A percentile compares a stretch with the other conserved stretches of the same genome.
These are phyloP conservation scores for Solanum chilense DNA, from an alignment of 257 asterid genomes.

Conservation along the genomic window DNA sequence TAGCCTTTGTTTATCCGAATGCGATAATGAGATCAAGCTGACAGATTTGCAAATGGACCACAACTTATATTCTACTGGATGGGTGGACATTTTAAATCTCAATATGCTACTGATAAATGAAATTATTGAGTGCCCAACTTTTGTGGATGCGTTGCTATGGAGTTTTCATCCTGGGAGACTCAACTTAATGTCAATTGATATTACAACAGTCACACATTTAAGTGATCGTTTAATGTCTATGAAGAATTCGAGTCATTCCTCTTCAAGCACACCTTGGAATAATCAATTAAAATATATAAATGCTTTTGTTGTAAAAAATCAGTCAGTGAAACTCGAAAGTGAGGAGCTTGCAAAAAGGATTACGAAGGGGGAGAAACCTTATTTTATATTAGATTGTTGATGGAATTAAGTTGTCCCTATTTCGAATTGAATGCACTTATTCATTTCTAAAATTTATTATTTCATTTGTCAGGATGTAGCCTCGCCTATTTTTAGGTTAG, in stretches of 20 bases:
- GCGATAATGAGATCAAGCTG: no score
- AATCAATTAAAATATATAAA: not conserved
- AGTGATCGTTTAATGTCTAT: not conserved
- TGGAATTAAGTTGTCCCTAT: not conserved
- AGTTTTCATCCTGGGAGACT: not conserved
- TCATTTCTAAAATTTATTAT: not conserved
- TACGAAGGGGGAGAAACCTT: not conserved
- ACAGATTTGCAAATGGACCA: no score
- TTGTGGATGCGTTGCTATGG: not conserved
- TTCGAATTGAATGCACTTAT: not conserved
- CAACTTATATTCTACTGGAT: no score
- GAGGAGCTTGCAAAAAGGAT: no score
- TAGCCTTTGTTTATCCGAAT: not conserved
- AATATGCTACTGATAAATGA: not conserved
- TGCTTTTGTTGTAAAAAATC: not conserved
- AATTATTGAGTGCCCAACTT: not conserved
- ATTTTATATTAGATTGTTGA: not conserved
- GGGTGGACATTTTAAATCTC: not conserved
- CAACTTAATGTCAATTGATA: not conserved
- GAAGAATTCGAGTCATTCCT: not conserved
- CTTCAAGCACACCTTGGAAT: not conserved
- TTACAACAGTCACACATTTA: not conserved
- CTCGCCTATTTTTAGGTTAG: no score
- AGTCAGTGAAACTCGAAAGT: no score
- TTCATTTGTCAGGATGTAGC: no score